Base-by-base conservation (phyloP, 352 stramenopile genomes). In the Phytophthora nicotianae region DNA sequence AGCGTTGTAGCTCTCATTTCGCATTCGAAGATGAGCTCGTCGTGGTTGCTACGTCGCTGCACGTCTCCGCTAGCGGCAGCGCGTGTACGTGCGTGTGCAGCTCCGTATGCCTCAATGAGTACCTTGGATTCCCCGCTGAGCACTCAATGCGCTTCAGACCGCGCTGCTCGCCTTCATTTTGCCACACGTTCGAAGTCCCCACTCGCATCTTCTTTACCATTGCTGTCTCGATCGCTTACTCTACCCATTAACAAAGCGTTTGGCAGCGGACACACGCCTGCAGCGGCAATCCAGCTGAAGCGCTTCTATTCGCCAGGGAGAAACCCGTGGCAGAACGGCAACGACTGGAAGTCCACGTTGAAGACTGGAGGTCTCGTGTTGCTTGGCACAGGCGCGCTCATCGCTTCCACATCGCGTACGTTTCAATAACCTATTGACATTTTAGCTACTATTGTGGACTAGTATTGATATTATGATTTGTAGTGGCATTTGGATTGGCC, bases 401-500 rank as follows among this genome's bases (percentile, higher is more conserved):
- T 93, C 27, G 79, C 75, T 14, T 84, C 74, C 1, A 83, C 81
- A 5, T 91, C 83, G n/a, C 54, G 83, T 93, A 75, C 21, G 81
- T 75, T 11, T 16, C 9, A 20, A 10, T 33, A 23, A n/a, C 33
- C 5, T 23, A 27, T 8, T 33, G 0, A 26, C 32, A n/a, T 8
- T 33, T 33, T 29, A 27, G 19, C 46, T 48, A 7, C 7, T 16
- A 32, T 7, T 53, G 26, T 59, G 45, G 48, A 24, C 11, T 40
- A 42, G 10, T 59, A 16, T 29, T 54, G 5, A 48, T 57, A 5
- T 8, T 32, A 16, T 21, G 20, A 58, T 48, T 26, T 62, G 43
- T 37, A 93, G 83, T 93, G 52, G 83, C 78, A 5, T 87, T 93
- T 51, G 82, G 83, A n/a, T 43, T 90, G 14, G 61, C 91, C 58